Conservation (phyloP, 2,329 filamentous ascomycete species). For the Onygena corvina region DNA sequence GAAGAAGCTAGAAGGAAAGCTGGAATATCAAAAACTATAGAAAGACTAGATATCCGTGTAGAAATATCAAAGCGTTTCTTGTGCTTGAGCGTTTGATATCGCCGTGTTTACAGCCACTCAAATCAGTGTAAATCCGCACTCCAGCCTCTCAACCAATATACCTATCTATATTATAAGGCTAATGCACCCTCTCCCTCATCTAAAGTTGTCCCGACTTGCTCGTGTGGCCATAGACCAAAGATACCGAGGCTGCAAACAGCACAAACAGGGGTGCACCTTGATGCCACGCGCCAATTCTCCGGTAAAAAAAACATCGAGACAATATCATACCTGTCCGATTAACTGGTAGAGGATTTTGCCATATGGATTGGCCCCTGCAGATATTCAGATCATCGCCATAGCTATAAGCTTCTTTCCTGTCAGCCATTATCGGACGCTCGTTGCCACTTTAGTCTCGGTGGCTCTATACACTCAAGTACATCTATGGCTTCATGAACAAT, state of each 20-base stretch:
- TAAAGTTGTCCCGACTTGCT: neutral
- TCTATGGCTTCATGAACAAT: neutral
- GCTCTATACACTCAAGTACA: neutral
- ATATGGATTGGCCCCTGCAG: neutral
- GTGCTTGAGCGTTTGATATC: neutral
- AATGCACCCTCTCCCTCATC: neutral
- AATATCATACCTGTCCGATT: neutral
- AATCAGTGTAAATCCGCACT: neutral
- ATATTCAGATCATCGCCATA: neutral
- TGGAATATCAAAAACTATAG: constrained; percentile 93
- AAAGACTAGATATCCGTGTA: constrained; percentile 7
- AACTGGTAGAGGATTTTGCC: neutral
- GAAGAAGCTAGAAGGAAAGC: constrained; percentile 97
- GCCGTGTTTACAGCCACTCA: neutral
- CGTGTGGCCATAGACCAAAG: neutral
- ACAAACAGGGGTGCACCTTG: neutral
- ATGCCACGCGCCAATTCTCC: neutral
- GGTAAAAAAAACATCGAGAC: neutral
- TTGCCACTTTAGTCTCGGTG: neutral
- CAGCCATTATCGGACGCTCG: neutral
- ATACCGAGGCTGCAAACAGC: neutral
- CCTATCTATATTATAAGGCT: neutral
- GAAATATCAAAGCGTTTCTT: constrained; percentile 4
- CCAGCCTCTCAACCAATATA: neutral
- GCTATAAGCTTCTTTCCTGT: neutral